A percentile compares a stretch with the other conserved stretches of the same genome.
Evolutionary conservation across 257 asterid genomes (phyloP).

Genomic region (Penstemon eatonii): DNA sequence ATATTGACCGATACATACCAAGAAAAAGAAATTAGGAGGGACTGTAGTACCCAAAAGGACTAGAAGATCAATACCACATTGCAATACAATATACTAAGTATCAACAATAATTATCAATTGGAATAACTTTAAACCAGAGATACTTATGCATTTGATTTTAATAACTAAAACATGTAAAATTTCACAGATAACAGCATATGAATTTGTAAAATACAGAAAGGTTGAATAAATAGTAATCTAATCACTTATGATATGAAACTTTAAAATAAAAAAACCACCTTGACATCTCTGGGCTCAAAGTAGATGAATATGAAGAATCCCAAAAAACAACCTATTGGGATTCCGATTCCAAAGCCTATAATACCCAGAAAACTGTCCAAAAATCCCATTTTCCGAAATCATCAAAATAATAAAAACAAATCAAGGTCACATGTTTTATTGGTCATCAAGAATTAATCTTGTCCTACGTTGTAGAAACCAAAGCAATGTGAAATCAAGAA

Average conservation of each 20-base stretch:
- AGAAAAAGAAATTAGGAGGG: too few species aligned
- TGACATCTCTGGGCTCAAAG: conserved; percentile 40
- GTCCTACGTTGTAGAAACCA: conserved; percentile 18
- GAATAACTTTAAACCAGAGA: not conserved
- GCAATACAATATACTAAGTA: not conserved
- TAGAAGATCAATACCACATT: not conserved
- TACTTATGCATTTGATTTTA: not conserved
- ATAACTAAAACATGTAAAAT: not conserved
- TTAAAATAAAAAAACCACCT: conserved; percentile 36
- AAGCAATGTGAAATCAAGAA: conserved; percentile 23
- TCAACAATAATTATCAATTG: not conserved
- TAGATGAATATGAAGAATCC: conserved; percentile 63
- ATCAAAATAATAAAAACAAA: conserved; percentile 18
- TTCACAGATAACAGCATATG: not conserved
- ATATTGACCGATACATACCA: too few species aligned
- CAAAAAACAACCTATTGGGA: conserved; percentile 53
- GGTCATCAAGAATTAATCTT: conserved; percentile 17
- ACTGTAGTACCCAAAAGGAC: not conserved
- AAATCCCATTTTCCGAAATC: conserved; percentile 52
- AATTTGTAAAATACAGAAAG: not conserved
- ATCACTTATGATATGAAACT: not conserved
- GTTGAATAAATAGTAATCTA: not conserved
- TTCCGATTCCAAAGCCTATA: conserved; percentile 63
- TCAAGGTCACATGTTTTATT: conserved; percentile 12
- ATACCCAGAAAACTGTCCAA: conserved; percentile 43